Conservation (phyloP, 2,329 filamentous ascomycete genomes). For the Dothistroma septosporum region DNA sequence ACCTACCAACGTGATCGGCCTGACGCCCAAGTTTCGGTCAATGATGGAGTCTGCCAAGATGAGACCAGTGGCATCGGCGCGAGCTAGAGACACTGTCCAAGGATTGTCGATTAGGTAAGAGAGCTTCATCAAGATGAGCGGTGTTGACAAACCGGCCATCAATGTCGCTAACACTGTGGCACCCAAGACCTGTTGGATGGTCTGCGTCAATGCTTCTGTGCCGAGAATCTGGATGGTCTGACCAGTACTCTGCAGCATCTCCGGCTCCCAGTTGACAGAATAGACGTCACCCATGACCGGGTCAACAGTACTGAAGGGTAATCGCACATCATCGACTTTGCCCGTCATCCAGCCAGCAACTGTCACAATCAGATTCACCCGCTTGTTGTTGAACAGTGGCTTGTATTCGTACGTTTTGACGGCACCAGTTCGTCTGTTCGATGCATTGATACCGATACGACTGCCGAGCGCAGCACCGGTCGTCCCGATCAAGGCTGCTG, state of each 20-base stretch:
- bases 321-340: constrained; percentile 90
- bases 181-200: constrained; percentile 89
- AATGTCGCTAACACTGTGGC: constrained; percentile 82
- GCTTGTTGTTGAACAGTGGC: constrained; percentile 95
- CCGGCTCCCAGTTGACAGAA: constrained; percentile 94
- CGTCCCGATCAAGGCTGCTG: constrained; percentile 90
- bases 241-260: constrained; percentile 97
- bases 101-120: constrained; percentile 97
- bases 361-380: constrained; percentile 91
- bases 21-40: constrained; percentile 82
- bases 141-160: constrained; percentile 91
- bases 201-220: constrained; percentile 94
- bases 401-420: constrained; percentile 97
- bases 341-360: constrained; percentile 98
- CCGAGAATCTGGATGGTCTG: constrained; percentile 97
- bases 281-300: constrained; percentile 98
- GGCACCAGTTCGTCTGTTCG: constrained; percentile 80
- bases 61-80: constrained; percentile 80
- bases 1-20: constrained; percentile 87
- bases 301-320: constrained; percentile 94
- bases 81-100: constrained; percentile 92
- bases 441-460: constrained; percentile 79
- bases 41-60: constrained; percentile 93
- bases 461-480: constrained; percentile 80
- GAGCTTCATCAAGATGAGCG: constrained; percentile 86